Base-by-base conservation (phyloP, 2,329 filamentous ascomycete genomes). In the Blastomyces gilchristii region DNA sequence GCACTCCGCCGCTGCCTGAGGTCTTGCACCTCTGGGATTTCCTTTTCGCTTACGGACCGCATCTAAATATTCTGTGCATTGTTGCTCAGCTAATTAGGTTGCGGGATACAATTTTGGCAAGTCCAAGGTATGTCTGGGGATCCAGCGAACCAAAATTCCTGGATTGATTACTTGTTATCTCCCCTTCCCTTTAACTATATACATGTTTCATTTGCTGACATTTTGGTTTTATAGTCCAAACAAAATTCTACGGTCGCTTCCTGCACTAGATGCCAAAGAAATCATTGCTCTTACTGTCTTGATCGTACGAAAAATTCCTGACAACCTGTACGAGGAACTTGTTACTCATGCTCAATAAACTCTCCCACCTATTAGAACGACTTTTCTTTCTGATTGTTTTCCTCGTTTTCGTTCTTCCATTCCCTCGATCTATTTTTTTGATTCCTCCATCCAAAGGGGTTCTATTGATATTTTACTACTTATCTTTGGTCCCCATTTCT, bases 1-100 rank as follows among this genome's bases (percentile, higher is more conserved):
- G 94, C 75, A 99, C 94, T 18, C 94, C 94, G 18, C 94, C 94
- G 2, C 77, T 99, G 62, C 93, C 93, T 0, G 93, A 99, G 76
- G 94, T 99, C 0, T 77, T 99, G 62, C 85, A 89, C 66, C 82
- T 99, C 1, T 99, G 94, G 94, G 94, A 99, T 74, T 99, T 99
- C 69, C 77, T 99, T 28, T 96, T 99, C 71, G 93, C 94, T 0
- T 99, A 97, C 69, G 94, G 94, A 0, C 87, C 91, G 45, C 94
- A 99, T 74, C 76, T 99, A 65, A 99, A 99, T 71, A 90, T 99
- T 63, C 78, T 99, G 28, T 97, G 94, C 74, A 97, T 99, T 67
- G 94, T 97, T 18, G 93, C 93, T 16, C 94, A 99, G 77, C 80
- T 99, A 61, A 87, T 97, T 58, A 84, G 96, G 70, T 90, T 97